These are phyloP conservation scores for Hymenoscyphus infarciens DNA, from an alignment of 2,329 filamentous ascomycete species.

Conservation along the genomic window DNA sequence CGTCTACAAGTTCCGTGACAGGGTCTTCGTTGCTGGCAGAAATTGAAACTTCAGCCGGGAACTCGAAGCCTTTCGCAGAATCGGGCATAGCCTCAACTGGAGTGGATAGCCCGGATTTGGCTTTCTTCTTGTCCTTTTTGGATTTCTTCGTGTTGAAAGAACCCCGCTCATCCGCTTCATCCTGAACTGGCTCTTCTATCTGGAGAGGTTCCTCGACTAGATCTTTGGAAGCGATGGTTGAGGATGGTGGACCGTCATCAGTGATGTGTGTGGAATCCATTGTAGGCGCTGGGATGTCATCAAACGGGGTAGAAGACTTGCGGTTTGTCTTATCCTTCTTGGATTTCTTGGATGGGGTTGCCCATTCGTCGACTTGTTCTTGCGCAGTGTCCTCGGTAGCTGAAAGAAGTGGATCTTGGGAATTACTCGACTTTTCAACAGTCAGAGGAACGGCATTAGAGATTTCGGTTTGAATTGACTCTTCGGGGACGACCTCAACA, in stretches of 20 bases:
- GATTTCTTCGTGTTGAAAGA: constrained; percentile 21
- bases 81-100: constrained; percentile 13
- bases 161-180: constrained; percentile 19
- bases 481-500: neutral
- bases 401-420: neutral
- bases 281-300: constrained; percentile 2
- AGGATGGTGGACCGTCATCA: neutral
- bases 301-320: constrained; percentile 7
- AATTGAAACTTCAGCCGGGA: neutral
- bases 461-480: neutral
- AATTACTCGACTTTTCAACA: neutral
- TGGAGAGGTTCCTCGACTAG: constrained; percentile 3
- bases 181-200: constrained; percentile 9
- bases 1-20: constrained; percentile 9
- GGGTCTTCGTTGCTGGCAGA: neutral
- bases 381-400: neutral
- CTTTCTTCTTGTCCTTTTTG: constrained; percentile 29
- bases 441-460: neutral
- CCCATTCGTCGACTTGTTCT: constrained; percentile 2
- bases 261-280: neutral
- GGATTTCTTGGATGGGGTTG: constrained; percentile 11
- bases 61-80: constrained; percentile 6
- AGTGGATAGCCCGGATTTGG: constrained; percentile 17
- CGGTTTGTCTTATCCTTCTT: constrained; percentile 18
- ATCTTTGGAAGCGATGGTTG: constrained; percentile 1